Evolutionary conservation across 257 asterid species (phyloP).

Genomic region (Solanum piurae): DNA sequence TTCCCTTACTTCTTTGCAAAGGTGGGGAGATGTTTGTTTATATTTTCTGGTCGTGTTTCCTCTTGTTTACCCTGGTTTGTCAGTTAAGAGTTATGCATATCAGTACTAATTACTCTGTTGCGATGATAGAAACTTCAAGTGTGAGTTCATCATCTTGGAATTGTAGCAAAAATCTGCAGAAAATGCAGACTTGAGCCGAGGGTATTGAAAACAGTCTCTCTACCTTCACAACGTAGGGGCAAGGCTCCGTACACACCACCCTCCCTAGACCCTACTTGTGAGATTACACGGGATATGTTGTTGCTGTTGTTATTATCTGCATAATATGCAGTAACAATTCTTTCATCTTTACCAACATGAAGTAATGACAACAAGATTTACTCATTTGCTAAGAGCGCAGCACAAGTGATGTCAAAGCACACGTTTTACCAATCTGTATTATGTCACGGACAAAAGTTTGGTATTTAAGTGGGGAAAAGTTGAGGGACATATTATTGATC

Average conservation of each 20-base stretch:
- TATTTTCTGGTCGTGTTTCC: neutral
- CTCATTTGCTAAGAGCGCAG: too few species aligned
- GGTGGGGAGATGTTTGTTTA: neutral
- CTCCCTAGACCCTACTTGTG: neutral
- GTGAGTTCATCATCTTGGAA: neutral
- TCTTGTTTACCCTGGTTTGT: neutral
- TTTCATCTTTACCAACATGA: neutral
- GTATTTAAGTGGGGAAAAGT: neutral
- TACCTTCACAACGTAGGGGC: neutral
- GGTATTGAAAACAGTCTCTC: neutral
- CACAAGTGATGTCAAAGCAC: too few species aligned
- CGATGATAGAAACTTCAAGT: neutral
- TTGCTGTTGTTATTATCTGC: neutral
- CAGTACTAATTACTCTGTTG: neutral
- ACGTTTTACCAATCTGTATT: neutral
- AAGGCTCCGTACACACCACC: neutral
- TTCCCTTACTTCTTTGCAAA: neutral
- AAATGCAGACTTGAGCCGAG: neutral
- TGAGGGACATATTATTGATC: too few species aligned
- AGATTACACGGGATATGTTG: neutral
- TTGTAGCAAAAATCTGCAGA: neutral
- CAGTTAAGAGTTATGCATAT: neutral
- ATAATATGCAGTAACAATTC: neutral
- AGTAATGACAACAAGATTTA: neutral
- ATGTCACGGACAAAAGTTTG: neutral